Percentiles rank a stretch among this genome's conserved stretches.
Evolutionary conservation across 257 asterid species (phyloP).

Genomic region (Nicotiana tomentosiformis): DNA sequence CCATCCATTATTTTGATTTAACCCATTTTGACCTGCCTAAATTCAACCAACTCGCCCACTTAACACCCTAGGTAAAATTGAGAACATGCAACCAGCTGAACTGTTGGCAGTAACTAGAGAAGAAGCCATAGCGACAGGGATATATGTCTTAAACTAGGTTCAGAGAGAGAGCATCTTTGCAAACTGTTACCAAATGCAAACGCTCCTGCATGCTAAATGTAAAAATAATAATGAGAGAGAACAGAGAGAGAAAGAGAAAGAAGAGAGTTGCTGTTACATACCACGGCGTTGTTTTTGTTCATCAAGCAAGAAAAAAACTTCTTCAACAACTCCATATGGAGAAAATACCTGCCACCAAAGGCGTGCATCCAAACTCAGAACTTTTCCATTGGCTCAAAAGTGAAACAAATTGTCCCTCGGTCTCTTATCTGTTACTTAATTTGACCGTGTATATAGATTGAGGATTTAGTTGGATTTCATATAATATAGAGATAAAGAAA

Average conservation of each 20-base stretch:
- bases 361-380: constrained; percentile 18
- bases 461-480: background rate
- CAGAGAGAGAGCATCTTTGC: background rate
- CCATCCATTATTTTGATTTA: no score
- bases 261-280: constrained; percentile 20
- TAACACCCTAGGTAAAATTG: no score
- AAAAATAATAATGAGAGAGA: background rate
- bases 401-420: background rate
- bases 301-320: constrained; percentile 57
- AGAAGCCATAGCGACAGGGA: background rate
- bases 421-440: background rate
- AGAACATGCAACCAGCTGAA: background rate
- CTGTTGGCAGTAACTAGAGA: background rate
- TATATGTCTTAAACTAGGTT: background rate
- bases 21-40: no score
- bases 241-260: background rate
- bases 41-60: no score
- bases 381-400: background rate
- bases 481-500: background rate
- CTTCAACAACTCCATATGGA: constrained; percentile 74
- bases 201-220: background rate
- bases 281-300: constrained; percentile 77
- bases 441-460: background rate
- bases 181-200: constrained; percentile 2
- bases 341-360: constrained; percentile 65